Percentiles rank a stretch among this genome's conserved stretches.
These are phyloP conservation scores for Rutidosis leptorrhynchoides DNA, from an alignment of 129 eudicot genomes.

Conservation along the genomic window DNA sequence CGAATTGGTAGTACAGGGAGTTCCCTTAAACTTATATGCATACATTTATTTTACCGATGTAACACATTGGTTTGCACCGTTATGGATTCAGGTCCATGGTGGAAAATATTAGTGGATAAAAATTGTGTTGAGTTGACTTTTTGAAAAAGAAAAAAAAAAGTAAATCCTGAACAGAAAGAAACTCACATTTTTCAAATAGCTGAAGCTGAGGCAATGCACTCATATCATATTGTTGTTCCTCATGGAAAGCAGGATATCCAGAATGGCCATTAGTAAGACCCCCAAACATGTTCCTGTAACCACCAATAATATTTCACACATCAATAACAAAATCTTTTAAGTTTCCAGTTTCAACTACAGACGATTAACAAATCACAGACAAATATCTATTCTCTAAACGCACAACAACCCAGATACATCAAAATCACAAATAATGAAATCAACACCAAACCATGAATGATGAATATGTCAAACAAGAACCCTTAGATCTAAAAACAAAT, in stretches of 20 bases:
- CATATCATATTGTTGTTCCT: conserved; percentile 40
- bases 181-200: conserved; percentile 59
- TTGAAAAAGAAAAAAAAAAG: no score
- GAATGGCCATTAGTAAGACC: conserved; percentile 40
- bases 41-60: no score
- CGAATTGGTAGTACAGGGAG: no score
- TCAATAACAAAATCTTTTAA: conserved; percentile 6
- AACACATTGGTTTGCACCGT: no score
- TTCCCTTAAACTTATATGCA: no score
- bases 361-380: conserved; percentile 13
- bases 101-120: no score
- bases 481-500: conserved; percentile 6
- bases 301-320: conserved; percentile 15
- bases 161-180: neutral
- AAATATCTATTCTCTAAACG: conserved; percentile 11
- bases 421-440: neutral
- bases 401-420: neutral
- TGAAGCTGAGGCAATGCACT: conserved; percentile 55
- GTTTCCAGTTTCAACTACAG: neutral
- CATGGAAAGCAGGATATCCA: conserved; percentile 28
- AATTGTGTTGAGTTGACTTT: no score
- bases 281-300: conserved; percentile 52
- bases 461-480: neutral
- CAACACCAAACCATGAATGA: neutral
- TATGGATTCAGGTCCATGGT: no score